Base-by-base conservation (phyloP, 2,329 filamentous ascomycete genomes). In the Pyrenochaeta sp. region DNA sequence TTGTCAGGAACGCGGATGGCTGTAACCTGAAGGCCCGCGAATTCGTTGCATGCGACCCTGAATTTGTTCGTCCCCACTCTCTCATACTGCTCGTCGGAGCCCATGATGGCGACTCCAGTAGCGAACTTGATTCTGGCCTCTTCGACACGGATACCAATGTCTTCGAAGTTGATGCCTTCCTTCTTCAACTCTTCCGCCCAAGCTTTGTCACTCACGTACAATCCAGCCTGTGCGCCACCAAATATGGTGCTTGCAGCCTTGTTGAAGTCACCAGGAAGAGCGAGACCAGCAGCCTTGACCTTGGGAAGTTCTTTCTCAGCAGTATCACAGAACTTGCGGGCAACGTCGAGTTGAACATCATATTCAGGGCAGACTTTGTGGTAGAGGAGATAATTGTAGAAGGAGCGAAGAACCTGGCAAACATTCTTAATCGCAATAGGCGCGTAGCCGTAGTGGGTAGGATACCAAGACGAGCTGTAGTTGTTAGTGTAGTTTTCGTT, bases 341-440 rank as follows among this genome's bases (percentile, higher is more conserved):
- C 92, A 0, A 82, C 78, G 14, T 84, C 76, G 52, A 98, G 81
- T 58, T 94, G 85, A 0, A 82, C 78, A 0, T 76, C 80, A 69
- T 93, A 90, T 72, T 98, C 95, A 0, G 90, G 89, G 67, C 92
- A 97, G 14, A 96, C 94, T 32, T 90, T 85, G 68, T 98, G 93
- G 55, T 90, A 85, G 9, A 93, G 81, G 0, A 98, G 81, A 63
- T 97, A 99, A 60, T 91, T 90, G 59, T 97, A 85, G 70, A 98
- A 98, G 69, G 95, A 96, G 54, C 86, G 85, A 35, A 97, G 81
- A 0, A 96, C 85, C 30, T 84, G 82, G 17, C 88, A 85, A 2
- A 86, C 87, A 6, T 82, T 75, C n/a, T 83, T 77, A 56, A 92
- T 64, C 17, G 69, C 82, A 11, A 82, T 75, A 0, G 77, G 71